phyloP scores from a whole-genome alignment of 495 filamentous ascomycete genomes.

The Aspergillus panamensis region DNA sequence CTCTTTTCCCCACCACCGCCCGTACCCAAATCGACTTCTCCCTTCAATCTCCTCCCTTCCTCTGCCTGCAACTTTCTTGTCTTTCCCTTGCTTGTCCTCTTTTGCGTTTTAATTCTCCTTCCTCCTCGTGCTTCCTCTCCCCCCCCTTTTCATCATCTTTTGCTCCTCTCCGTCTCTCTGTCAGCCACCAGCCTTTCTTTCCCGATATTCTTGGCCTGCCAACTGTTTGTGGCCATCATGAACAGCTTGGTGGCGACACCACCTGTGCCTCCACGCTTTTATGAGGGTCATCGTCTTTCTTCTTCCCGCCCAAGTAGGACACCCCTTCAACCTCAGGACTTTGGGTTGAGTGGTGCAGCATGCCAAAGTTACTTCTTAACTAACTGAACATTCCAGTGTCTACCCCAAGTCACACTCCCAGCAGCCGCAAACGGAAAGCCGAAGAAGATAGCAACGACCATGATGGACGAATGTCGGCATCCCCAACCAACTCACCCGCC shows the following conservation, averaged over 20 bases:
- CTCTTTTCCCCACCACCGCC: constrained; percentile 30
- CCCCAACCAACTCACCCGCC: constrained; percentile 75
- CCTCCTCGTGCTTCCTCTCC: constrained; percentile 24
- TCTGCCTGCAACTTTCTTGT: constrained; percentile 20
- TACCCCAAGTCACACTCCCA: constrained; percentile 48
- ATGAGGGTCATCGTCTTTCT: constrained; percentile 66
- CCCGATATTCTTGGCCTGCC: constrained; percentile 27
- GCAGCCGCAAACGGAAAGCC: constrained; percentile 79
- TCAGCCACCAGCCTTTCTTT: constrained; percentile 13
- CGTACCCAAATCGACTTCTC: neutral
- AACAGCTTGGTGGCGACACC: constrained; percentile 62
- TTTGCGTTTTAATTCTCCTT: constrained; percentile 11
- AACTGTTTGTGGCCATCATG: constrained; percentile 50
- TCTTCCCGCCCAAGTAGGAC: constrained; percentile 65
- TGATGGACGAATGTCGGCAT: constrained; percentile 83
- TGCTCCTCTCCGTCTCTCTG: constrained; percentile 17
- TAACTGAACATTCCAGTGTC: constrained; percentile 47
- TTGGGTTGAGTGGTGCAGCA: neutral
- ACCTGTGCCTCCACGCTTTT: constrained; percentile 72
- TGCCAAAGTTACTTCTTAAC: constrained; percentile 8
- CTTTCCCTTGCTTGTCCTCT: constrained; percentile 24
- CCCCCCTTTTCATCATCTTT: constrained; percentile 20
- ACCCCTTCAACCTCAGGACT: neutral
- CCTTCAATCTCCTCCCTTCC: constrained; percentile 26
- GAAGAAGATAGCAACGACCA: constrained; percentile 67